Base-by-base conservation (phyloP, 345 rosid species). In the Hibiscus syriacus region DNA sequence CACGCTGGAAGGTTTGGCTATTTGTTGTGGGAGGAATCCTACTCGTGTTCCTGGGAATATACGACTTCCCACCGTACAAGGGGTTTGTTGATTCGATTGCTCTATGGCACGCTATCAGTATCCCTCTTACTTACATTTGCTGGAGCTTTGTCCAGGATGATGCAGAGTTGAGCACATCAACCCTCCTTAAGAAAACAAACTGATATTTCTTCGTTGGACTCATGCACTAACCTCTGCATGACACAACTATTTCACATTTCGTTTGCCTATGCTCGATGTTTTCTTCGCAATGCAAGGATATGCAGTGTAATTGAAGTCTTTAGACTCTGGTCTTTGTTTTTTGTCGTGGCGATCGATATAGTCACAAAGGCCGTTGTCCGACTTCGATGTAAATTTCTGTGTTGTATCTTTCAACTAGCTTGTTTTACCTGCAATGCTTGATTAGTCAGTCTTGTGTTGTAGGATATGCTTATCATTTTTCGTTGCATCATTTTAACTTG, bases 71-170 rank as follows among this genome's bases (percentile, higher is more conserved):
- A 9, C 96, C 98, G 0, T 85, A 83, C 71, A n/a, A 64, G 43
- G 90, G 97, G 70, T 83, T 69, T n/a, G 70, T 92, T 0, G 98
- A 92, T 78, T 86, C 98, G 49, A 92, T 81, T n/a, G 87, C 87
- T 39, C 81, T 90, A 27, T 86, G 96, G 92, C 86, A 87, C 52
- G 87, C 85, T n/a, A 73, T 82, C 2, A 78, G 82, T 58, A 80
- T 92, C 72, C 96, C 94, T 14, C 85, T 92, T 14, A 74, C 92
- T 12, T 88, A 84, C 68, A 70, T 90, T 32, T 88, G 90, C 87
- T 92, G 98, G 98, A 88, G 96, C 78, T 90, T 92, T 72, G 80
- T 81, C 63, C 78, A 87, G 66, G 96, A 90, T 41, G 97, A 92
- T 48, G 93, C 94, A 0, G 89, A 83, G 72, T 84, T 85, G 67